phyloP scores from a whole-genome alignment of 2,329 filamentous ascomycete genomes.

The Tolypocladium paradoxum region DNA sequence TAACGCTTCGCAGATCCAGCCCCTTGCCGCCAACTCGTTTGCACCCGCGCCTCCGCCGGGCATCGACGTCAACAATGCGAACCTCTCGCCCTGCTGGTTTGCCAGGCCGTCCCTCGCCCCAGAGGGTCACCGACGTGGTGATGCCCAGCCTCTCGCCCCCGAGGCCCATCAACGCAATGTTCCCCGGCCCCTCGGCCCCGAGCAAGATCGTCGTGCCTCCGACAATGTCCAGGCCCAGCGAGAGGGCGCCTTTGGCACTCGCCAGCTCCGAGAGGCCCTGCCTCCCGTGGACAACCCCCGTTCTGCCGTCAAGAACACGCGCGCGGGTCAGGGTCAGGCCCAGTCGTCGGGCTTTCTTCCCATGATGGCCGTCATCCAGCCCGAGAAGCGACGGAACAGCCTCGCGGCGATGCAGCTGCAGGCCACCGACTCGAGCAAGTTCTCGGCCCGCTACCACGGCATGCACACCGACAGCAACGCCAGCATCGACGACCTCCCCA shows the following conservation, averaged over 20 bases:
- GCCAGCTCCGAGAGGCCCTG: background rate
- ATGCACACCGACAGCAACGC: slow-evolving; percentile 25
- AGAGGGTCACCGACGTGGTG: too few relatives aligned
- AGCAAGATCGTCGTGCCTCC: background rate
- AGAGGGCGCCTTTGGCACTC: background rate
- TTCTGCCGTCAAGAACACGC: background rate
- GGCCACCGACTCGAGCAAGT: slow-evolving; percentile 4
- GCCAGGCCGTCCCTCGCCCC: background rate
- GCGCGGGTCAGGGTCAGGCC: background rate
- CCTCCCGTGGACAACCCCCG: background rate
- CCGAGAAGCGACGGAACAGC: slow-evolving; percentile 5
- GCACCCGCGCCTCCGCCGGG: background rate
- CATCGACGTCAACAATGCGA: background rate
- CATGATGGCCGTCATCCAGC: slow-evolving; percentile 12
- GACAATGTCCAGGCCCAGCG: background rate
- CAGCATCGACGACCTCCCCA: slow-evolving; percentile 17
- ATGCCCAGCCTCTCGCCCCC: background rate
- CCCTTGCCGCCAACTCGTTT: background rate
- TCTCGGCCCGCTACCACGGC: slow-evolving; percentile 25
- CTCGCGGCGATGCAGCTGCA: slow-evolving; percentile 1
- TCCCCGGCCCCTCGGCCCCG: background rate
- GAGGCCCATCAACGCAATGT: background rate
- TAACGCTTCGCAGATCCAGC: background rate
- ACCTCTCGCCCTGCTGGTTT: background rate
- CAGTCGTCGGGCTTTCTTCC: slow-evolving; percentile 8